phyloP scores from a whole-genome alignment of 2,329 filamentous ascomycete species.

The Aspergillus uvarum region DNA sequence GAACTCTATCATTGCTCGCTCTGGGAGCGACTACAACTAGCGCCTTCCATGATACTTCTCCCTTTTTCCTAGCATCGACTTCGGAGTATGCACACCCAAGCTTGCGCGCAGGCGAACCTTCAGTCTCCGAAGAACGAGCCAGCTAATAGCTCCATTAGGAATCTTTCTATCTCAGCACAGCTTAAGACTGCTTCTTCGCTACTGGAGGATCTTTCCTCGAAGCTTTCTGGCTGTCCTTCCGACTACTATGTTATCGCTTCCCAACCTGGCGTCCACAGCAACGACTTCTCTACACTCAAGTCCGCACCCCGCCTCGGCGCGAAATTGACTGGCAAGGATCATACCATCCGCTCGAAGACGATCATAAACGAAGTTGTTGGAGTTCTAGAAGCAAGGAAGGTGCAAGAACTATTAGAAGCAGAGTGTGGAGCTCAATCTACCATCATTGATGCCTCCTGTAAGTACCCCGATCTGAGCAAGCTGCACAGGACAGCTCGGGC shows the following conservation, averaged over 20 bases:
- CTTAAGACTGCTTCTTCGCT: slow-evolving; percentile 48
- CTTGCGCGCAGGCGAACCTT: slow-evolving; percentile 8
- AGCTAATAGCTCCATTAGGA: slow-evolving; percentile 33
- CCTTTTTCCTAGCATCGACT: slow-evolving; percentile 85
- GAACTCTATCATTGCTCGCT: slow-evolving; percentile 47
- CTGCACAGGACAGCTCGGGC: slow-evolving; percentile 3
- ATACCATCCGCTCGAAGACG: slow-evolving; percentile 56
- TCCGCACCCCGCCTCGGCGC: slow-evolving; percentile 56
- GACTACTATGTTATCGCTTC: slow-evolving; percentile 74
- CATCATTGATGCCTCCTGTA: slow-evolving; percentile 46
- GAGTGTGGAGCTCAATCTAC: slow-evolving; percentile 50
- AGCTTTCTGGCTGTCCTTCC: slow-evolving; percentile 68
- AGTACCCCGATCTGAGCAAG: slow-evolving; percentile 20
- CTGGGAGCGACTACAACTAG: slow-evolving; percentile 59
- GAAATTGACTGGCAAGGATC: slow-evolving; percentile 48
- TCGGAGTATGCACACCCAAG: slow-evolving; percentile 61
- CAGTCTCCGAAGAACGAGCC: slow-evolving; percentile 12
- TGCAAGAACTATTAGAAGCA: slow-evolving; percentile 45
- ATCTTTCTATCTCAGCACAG: slow-evolving; percentile 41
- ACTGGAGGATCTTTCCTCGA: slow-evolving; percentile 42
- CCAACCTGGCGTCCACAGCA: slow-evolving; percentile 70
- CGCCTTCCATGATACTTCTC: slow-evolving; percentile 83
- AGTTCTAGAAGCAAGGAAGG: slow-evolving; percentile 43
- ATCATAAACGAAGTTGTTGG: slow-evolving; percentile 56
- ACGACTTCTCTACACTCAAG: slow-evolving; percentile 61